Conservation (phyloP, 192 early-diverging fungal genomes). For the Pecoramyces ruminantium region DNA sequence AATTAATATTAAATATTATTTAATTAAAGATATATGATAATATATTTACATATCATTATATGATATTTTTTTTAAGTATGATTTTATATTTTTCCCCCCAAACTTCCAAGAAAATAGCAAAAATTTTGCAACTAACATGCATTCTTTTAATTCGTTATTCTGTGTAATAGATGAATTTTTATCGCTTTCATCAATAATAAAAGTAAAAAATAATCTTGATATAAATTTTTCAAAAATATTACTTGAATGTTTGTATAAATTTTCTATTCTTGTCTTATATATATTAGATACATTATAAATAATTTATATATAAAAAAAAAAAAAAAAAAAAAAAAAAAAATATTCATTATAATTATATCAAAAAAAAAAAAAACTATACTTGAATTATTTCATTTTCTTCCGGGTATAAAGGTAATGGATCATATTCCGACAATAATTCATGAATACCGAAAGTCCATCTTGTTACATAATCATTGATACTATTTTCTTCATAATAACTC, state of each 20-base stretch:
- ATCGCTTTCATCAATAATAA: not conserved
- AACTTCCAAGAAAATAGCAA: not conserved
- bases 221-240: not conserved
- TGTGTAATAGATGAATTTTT: not conserved
- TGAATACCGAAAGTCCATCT: not conserved
- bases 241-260: not conserved
- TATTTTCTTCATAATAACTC: not conserved
- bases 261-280: not conserved
- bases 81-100: not conserved
- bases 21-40: too few relatives aligned
- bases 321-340: too few relatives aligned
- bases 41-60: not conserved
- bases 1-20: too few relatives aligned
- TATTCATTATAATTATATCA: too few relatives aligned
- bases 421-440: not conserved
- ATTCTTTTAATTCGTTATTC: not conserved
- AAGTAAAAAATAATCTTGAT: not conserved
- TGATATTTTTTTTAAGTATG: not conserved
- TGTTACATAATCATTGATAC: not conserved
- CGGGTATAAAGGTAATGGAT: not conserved
- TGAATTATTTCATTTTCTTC: not conserved
- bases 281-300: too few relatives aligned
- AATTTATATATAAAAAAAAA: too few relatives aligned
- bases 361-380: not conserved
- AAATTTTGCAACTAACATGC: not conserved